These are phyloP conservation scores for Potentilla sterilis DNA, from an alignment of 306 rosid species.

Conservation along the genomic window DNA sequence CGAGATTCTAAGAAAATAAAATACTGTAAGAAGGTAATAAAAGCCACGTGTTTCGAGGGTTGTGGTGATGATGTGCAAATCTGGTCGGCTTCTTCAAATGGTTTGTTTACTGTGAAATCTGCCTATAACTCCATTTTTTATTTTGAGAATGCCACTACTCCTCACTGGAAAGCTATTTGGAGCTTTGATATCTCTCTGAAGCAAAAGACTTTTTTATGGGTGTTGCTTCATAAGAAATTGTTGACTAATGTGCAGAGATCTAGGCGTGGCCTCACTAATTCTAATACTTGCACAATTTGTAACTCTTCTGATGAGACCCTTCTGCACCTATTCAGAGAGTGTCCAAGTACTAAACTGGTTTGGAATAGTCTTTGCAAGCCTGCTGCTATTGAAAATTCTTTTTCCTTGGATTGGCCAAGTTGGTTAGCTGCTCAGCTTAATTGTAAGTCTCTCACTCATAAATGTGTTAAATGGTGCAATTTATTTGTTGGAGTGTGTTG, in stretches of 20 bases:
- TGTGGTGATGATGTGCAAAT: background rate
- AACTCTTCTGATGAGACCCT: background rate
- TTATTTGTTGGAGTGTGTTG: too few species aligned
- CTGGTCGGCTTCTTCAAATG: background rate
- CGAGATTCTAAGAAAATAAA: too few species aligned
- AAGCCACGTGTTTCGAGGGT: background rate
- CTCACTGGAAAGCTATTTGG: background rate
- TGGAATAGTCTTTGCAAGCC: background rate
- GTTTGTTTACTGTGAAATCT: background rate
- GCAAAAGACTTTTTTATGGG: background rate
- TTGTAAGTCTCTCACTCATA: background rate
- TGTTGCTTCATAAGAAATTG: background rate
- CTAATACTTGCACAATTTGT: background rate
- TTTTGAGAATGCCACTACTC: too few species aligned
- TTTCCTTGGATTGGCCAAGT: background rate
- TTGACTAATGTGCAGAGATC: background rate
- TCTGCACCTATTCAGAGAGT: background rate
- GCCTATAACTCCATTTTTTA: too few species aligned
- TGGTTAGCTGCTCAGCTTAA: background rate
- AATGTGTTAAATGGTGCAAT: background rate
- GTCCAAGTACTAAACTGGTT: background rate
- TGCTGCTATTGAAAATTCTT: background rate
- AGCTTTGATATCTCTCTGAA: background rate
- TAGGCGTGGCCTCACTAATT: background rate
- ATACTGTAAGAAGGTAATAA: too few species aligned